These are phyloP conservation scores for Lentinula guzmanii DNA, from an alignment of 768 basidiomycete genomes.

Conservation along the genomic window DNA sequence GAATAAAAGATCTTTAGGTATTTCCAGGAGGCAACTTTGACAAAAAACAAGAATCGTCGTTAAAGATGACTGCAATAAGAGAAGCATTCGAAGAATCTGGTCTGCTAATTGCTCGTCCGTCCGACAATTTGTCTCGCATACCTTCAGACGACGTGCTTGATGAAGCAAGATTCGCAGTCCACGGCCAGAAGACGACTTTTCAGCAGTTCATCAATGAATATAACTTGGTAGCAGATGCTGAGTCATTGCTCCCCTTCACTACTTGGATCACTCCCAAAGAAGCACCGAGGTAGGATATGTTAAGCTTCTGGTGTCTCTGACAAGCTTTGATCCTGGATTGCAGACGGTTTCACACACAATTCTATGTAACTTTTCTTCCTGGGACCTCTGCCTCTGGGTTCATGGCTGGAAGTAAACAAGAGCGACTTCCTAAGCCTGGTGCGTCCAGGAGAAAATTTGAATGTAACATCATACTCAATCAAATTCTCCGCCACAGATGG, in stretches of 20 bases:
- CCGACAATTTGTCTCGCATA: conserved; percentile 5
- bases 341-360: conserved; percentile 69
- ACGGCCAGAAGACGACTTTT: conserved; percentile 46
- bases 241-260: conserved; percentile 60
- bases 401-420: conserved; percentile 47
- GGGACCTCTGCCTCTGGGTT: conserved; percentile 37
- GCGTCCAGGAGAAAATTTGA: not conserved
- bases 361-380: conserved; percentile 61
- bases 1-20: conserved; percentile 35
- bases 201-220: conserved; percentile 44
- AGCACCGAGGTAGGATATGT: conserved; percentile 38
- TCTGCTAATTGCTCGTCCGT: conserved; percentile 48
- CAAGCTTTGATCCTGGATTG: not conserved
- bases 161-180: conserved; percentile 48
- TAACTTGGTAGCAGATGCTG: conserved; percentile 35
- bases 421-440: conserved; percentile 58
- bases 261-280: conserved; percentile 68
- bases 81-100: conserved; percentile 79
- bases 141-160: conserved; percentile 35
- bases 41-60: conserved; percentile 47
- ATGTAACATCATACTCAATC: not conserved
- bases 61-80: conserved; percentile 60
- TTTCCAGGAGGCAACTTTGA: conserved; percentile 76
- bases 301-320: conserved; percentile 1
- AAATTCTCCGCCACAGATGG: conserved; percentile 34